Evolutionary conservation across 305 asterid genomes (phyloP).

Genomic region (Rubia occidens): DNA sequence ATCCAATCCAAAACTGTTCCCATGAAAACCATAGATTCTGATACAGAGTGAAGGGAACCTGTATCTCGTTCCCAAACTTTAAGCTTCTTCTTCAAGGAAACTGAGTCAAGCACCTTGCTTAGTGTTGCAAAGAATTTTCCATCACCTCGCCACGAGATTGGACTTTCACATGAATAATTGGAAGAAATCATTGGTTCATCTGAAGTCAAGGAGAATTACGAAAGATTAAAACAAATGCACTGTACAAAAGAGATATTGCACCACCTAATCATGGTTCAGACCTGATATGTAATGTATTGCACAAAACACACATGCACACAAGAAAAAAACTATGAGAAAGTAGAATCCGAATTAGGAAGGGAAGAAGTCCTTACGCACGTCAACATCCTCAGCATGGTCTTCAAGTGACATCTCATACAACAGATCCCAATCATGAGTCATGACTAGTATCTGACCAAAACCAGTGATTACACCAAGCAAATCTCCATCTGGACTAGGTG

Average conservation of each 20-base stretch:
- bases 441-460: constrained; percentile 72
- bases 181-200: constrained; percentile 45
- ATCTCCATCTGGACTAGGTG: constrained; percentile 98
- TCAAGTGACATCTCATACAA: constrained; percentile 75
- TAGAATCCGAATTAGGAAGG: constrained; percentile 18
- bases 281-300: background rate
- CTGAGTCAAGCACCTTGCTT: constrained; percentile 47
- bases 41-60: constrained; percentile 71
- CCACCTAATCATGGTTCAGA: background rate
- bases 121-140: constrained; percentile 76
- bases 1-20: constrained; percentile 76
- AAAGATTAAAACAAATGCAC: background rate
- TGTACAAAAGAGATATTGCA: background rate
- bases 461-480: constrained; percentile 71
- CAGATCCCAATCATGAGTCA: constrained; percentile 96
- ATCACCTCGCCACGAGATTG: constrained; percentile 87
- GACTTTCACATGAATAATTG: constrained; percentile 39
- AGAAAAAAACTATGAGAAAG: background rate
- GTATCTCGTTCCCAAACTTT: constrained; percentile 97
- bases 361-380: constrained; percentile 74
- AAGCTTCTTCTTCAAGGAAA: constrained; percentile 44
- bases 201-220: constrained; percentile 25
- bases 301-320: background rate
- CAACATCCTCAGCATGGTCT: constrained; percentile 64
- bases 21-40: constrained; percentile 64